Conservation (phyloP, 768 basidiomycete species). For the Amanita subjunquillea region DNA sequence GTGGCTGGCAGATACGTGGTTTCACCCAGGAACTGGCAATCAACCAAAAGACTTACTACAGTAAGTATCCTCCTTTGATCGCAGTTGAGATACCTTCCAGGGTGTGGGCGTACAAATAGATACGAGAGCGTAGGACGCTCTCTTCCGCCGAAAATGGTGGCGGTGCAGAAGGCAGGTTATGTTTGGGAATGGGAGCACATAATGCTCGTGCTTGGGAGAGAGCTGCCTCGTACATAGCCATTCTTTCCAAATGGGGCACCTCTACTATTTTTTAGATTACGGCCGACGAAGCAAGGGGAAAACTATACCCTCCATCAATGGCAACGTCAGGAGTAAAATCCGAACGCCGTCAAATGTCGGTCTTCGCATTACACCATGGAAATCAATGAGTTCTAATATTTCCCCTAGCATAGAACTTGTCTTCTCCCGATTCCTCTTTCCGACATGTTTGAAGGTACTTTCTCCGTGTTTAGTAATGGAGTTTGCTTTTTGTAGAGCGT, state of each 20-base stretch:
- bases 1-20: slow-evolving; percentile 28
- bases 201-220: slow-evolving; percentile 75
- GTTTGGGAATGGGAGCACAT: slow-evolving; percentile 42
- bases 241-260: slow-evolving; percentile 32
- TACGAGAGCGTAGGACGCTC: slow-evolving; percentile 57
- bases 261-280: slow-evolving; percentile 21
- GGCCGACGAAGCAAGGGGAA: slow-evolving; percentile 1
- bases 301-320: slow-evolving; percentile 70
- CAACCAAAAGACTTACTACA: slow-evolving; percentile 43
- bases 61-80: slow-evolving; percentile 73
- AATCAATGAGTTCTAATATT: slow-evolving; percentile 72
- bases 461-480: slow-evolving; percentile 2
- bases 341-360: slow-evolving; percentile 86
- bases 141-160: slow-evolving; percentile 46
- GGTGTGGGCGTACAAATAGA: slow-evolving; percentile 86
- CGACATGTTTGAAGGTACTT: slow-evolving; percentile 22
- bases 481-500: not conserved
- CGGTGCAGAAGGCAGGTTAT: slow-evolving; percentile 19
- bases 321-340: slow-evolving; percentile 66
- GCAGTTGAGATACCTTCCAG: slow-evolving; percentile 80
- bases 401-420: slow-evolving; percentile 67
- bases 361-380: slow-evolving; percentile 65
- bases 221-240: slow-evolving; percentile 71
- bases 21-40: slow-evolving; percentile 1
- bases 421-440: slow-evolving; percentile 36